Evolutionary conservation across 345 rosid species (phyloP).

Genomic region (Pelargonium nanum): DNA sequence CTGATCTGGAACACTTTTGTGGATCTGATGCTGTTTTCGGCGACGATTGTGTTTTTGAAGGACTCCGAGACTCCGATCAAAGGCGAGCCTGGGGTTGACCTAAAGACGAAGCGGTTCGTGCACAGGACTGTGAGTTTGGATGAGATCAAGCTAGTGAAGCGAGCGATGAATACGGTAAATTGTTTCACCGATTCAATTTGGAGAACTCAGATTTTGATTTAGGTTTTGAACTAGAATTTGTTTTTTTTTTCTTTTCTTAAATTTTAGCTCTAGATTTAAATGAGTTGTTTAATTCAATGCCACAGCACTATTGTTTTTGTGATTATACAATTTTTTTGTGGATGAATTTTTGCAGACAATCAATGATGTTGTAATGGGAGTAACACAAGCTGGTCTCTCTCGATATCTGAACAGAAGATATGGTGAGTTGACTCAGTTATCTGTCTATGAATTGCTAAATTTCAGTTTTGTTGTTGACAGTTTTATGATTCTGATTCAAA

Average conservation of each 20-base stretch:
- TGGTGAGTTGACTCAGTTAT: conserved; percentile 25
- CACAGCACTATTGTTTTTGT: too few relatives aligned
- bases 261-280: too few relatives aligned
- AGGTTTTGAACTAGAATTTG: too few relatives aligned
- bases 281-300: too few relatives aligned
- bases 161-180: conserved; percentile 13
- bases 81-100: conserved; percentile 17
- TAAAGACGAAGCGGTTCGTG: conserved; percentile 33
- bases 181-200: too few relatives aligned
- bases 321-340: too few relatives aligned
- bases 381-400: conserved; percentile 64
- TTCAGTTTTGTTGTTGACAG: too few relatives aligned
- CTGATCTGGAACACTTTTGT: conserved; percentile 40
- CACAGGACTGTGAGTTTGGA: conserved; percentile 44
- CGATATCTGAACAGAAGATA: conserved; percentile 44
- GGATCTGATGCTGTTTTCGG: conserved; percentile 29
- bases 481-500: too few relatives aligned
- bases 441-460: too few relatives aligned
- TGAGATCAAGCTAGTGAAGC: conserved; percentile 44
- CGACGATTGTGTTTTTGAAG: conserved; percentile 22
- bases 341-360: too few relatives aligned
- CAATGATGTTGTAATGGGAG: conserved; percentile 59
- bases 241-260: too few relatives aligned
- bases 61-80: conserved; percentile 28
- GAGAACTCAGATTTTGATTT: too few relatives aligned